phyloP scores from a whole-genome alignment of 306 rosid species.

The Lathyrus aphaca region DNA sequence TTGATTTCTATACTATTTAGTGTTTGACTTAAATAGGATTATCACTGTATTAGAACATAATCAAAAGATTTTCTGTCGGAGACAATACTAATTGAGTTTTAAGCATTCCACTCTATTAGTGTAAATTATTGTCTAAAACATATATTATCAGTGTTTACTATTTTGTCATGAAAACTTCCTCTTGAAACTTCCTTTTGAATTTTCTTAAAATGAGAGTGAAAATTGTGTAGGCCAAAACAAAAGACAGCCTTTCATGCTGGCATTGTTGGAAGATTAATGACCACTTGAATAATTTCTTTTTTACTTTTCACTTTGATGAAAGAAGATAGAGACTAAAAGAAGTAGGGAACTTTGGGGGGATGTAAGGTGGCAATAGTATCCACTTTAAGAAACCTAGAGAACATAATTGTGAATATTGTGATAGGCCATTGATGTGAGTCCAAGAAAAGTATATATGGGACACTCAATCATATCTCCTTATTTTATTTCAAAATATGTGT shows the following conservation, averaged over 20 bases:
- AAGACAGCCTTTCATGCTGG: background rate
- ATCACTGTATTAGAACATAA: background rate
- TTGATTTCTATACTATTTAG: conserved; percentile 15
- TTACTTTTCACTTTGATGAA: background rate
- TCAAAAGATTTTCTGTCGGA: conserved; percentile 3
- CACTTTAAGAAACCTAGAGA: conserved; percentile 35
- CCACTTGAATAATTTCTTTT: background rate
- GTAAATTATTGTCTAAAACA: too few species aligned
- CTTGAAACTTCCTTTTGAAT: too few species aligned
- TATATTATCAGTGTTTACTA: too few species aligned
- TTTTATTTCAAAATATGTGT: background rate
- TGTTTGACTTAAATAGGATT: conserved; percentile 23
- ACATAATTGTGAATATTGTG: conserved; percentile 13
- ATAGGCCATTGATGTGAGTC: conserved; percentile 26
- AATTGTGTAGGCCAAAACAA: too few species aligned
- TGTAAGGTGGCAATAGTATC: conserved; percentile 37
- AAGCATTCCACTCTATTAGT: too few species aligned
- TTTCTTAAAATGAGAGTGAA: too few species aligned
- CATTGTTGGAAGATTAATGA: background rate
- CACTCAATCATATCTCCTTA: background rate
- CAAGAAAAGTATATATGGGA: conserved; percentile 13
- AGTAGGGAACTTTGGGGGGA: conserved; percentile 22
- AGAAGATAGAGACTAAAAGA: conserved; percentile 16
- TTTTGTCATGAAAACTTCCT: too few species aligned
- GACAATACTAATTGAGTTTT: background rate